phyloP scores from a whole-genome alignment of 106 monocot species.

The Xerophyta viscosa region DNA sequence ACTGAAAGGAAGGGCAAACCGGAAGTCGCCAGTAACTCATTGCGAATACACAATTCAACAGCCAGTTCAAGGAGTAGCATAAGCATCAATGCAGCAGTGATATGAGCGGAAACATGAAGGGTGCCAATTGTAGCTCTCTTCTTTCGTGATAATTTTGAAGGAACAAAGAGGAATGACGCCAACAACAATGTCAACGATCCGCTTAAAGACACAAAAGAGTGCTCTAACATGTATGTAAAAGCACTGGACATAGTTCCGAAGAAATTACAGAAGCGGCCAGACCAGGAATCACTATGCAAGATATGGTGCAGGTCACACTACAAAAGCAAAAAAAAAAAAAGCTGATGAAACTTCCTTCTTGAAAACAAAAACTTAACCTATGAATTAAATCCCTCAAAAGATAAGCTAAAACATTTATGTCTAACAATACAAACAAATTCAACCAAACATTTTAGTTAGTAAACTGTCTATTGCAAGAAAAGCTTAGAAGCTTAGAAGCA shows the following conservation, averaged over 20 bases:
- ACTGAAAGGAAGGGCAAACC: constrained; percentile 24
- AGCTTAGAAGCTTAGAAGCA: no score
- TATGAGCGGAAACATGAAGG: constrained; percentile 86
- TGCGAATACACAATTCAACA: constrained; percentile 83
- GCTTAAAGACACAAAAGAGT: constrained; percentile 71
- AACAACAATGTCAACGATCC: constrained; percentile 49
- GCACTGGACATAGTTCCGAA: constrained; percentile 56
- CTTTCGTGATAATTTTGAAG: constrained; percentile 77
- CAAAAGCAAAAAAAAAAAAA: constrained; percentile 1
- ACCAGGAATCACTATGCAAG: constrained; percentile 62
- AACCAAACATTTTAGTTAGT: no score
- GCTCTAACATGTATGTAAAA: constrained; percentile 72
- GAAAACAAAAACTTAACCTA: no score
- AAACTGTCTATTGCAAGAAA: no score
- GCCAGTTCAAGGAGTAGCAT: constrained; percentile 91
- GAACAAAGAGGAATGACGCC: constrained; percentile 69
- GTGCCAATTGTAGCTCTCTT: constrained; percentile 55
- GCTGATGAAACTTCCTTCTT: no score
- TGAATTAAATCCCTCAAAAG: no score
- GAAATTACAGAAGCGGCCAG: constrained; percentile 60
- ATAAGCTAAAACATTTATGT: no score
- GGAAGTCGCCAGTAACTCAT: constrained; percentile 82
- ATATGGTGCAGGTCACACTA: constrained; percentile 79
- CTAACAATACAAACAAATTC: no score
- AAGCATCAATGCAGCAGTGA: constrained; percentile 69